Conservation (phyloP, 306 rosid genomes). For the Trifolium pratense region DNA sequence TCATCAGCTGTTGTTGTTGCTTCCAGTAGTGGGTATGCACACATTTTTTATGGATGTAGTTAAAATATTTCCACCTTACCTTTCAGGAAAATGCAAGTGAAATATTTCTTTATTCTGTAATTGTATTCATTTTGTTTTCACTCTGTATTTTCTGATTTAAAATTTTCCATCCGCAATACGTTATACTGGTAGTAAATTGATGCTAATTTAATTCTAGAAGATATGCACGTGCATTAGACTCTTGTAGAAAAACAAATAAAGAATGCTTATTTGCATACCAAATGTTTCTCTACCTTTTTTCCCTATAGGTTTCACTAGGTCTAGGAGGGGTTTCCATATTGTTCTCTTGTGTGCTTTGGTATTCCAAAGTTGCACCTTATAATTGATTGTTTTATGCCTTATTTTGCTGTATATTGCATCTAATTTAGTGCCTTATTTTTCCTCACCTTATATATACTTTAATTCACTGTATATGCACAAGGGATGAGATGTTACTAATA, state of each 20-base stretch:
- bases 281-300: conserved; percentile 1
- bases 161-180: conserved; percentile 10
- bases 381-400: conserved; percentile 20
- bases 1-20: conserved; percentile 66
- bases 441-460: conserved; percentile 17
- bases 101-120: conserved; percentile 26
- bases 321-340: neutral
- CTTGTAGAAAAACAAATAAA: neutral
- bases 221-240: neutral
- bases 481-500: conserved; percentile 12
- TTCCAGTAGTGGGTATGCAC: conserved; percentile 77
- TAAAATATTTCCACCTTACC: neutral
- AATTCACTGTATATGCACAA: conserved; percentile 29
- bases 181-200: conserved; percentile 5
- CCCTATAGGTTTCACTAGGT: conserved; percentile 2
- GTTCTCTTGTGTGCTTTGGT: conserved; percentile 26
- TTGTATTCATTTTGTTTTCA: neutral
- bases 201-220: conserved; percentile 21
- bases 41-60: conserved; percentile 8
- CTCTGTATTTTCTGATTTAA: conserved; percentile 19
- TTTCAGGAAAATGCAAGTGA: neutral
- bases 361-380: neutral
- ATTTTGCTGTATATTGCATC: neutral
- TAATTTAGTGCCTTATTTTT: conserved; percentile 4
- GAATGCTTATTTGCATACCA: conserved; percentile 10